Percentiles rank a stretch among this genome's conserved stretches.
Evolutionary conservation across 2,329 filamentous ascomycete genomes (phyloP).

Genomic region (Magnaporthiopsis incrustans): DNA sequence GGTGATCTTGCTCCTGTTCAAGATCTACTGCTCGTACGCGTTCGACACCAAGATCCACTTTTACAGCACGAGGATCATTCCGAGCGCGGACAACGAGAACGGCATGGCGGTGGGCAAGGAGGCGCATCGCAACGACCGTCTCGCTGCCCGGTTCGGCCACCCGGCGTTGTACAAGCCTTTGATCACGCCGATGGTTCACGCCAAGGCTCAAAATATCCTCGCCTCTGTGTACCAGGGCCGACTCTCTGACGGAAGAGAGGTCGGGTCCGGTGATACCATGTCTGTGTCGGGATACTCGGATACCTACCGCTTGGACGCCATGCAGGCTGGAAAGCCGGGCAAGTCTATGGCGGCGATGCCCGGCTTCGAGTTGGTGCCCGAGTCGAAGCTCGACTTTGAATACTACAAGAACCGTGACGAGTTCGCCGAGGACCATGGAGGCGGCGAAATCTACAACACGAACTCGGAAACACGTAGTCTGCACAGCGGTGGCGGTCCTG

Average conservation of each 20-base stretch:
- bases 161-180: conserved; percentile 83
- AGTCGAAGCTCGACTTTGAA: conserved; percentile 79
- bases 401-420: conserved; percentile 87
- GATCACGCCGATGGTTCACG: conserved; percentile 91
- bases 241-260: conserved; percentile 57
- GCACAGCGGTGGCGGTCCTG: conserved; percentile 28
- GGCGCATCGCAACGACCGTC: conserved; percentile 53
- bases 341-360: conserved; percentile 35
- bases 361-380: conserved; percentile 85
- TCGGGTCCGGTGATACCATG: conserved; percentile 45
- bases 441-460: conserved; percentile 58
- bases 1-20: conserved; percentile 74
- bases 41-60: conserved; percentile 79
- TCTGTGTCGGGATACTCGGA: conserved; percentile 72
- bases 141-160: conserved; percentile 77
- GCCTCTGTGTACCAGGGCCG: conserved; percentile 81
- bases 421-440: conserved; percentile 81
- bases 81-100: conserved; percentile 35
- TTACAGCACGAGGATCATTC: conserved; percentile 59
- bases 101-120: conserved; percentile 33
- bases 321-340: conserved; percentile 56
- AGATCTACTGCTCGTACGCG: conserved; percentile 66
- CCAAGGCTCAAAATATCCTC: conserved; percentile 79
- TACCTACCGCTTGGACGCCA: conserved; percentile 70
- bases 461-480: conserved; percentile 50